A percentile compares a stretch with the other conserved stretches of the same genome.
Conservation (phyloP, 768 basidiomycete genomes). For the Phanerodontia chrysosporium region DNA sequence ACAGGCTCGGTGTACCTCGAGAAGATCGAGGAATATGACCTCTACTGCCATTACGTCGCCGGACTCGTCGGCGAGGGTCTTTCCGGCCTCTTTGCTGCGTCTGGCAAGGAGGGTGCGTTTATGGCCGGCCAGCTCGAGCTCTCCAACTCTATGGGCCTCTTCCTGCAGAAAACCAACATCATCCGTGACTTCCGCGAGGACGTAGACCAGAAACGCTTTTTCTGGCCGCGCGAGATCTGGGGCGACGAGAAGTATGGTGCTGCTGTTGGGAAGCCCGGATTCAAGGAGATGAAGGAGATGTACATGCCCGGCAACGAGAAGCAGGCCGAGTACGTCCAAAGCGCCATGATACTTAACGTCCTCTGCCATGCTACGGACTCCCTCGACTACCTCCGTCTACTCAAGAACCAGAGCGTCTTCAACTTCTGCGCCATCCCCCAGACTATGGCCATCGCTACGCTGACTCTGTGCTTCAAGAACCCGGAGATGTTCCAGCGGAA, state of each 20-base stretch:
- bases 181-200: slow-evolving; percentile 95
- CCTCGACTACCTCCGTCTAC: slow-evolving; percentile 82
- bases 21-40: slow-evolving; percentile 82
- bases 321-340: slow-evolving; percentile 77
- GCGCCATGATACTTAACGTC: slow-evolving; percentile 86
- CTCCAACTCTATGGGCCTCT: slow-evolving; percentile 90
- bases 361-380: slow-evolving; percentile 80
- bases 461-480: slow-evolving; percentile 93
- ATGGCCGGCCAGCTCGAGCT: slow-evolving; percentile 80
- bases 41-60: slow-evolving; percentile 98
- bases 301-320: slow-evolving; percentile 50
- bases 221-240: slow-evolving; percentile 97
- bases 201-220: slow-evolving; percentile 74
- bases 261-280: slow-evolving; percentile 28
- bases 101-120: slow-evolving; percentile 74
- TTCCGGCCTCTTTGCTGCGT: slow-evolving; percentile 81
- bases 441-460: slow-evolving; percentile 93
- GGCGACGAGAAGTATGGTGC: slow-evolving; percentile 48
- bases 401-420: slow-evolving; percentile 91
- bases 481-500: slow-evolving; percentile 77
- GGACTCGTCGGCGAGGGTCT: slow-evolving; percentile 96
- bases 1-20: slow-evolving; percentile 68
- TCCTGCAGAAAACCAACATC: slow-evolving; percentile 98
- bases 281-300: slow-evolving; percentile 69
- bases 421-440: slow-evolving; percentile 95